Evolutionary conservation across 495 filamentous ascomycete species (phyloP).

Genomic region (Daldinia concentrica): DNA sequence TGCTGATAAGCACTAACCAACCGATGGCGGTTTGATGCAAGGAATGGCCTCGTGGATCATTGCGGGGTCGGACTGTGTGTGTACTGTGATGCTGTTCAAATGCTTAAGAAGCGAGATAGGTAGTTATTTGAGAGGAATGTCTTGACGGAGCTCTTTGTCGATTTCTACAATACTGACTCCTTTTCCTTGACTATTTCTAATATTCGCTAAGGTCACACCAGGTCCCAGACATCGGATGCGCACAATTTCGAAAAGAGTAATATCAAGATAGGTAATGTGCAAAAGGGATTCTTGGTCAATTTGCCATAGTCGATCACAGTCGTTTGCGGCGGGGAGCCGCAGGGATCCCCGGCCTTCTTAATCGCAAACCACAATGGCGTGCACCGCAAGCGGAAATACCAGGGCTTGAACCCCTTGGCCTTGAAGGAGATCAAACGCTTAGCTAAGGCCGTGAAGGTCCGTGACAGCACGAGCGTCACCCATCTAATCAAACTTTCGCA

Average conservation of each 20-base stretch:
- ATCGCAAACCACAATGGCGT: slow-evolving; percentile 40
- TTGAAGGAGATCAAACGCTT: slow-evolving; percentile 43
- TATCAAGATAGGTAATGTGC: slow-evolving; percentile 19
- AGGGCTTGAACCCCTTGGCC: slow-evolving; percentile 31
- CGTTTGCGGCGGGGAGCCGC: slow-evolving; percentile 26
- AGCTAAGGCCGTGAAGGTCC: slow-evolving; percentile 35
- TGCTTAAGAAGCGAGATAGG: too few relatives aligned
- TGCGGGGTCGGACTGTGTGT: slow-evolving; percentile 27
- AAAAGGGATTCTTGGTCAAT: slow-evolving; percentile 37
- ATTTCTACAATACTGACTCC: background rate
- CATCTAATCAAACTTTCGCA: slow-evolving; percentile 40
- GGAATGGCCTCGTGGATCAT: slow-evolving; percentile 30
- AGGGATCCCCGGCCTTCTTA: slow-evolving; percentile 26
- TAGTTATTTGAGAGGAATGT: too few relatives aligned
- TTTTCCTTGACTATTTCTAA: background rate
- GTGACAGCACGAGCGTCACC: slow-evolving; percentile 33
- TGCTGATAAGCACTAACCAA: slow-evolving; percentile 37
- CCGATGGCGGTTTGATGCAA: slow-evolving; percentile 26
- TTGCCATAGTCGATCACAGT: slow-evolving; percentile 35
- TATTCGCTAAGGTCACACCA: slow-evolving; percentile 9
- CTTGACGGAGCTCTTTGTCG: background rate
- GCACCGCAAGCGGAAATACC: slow-evolving; percentile 42
- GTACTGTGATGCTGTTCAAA: background rate
- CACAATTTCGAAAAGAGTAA: slow-evolving; percentile 24
- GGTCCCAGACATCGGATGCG: slow-evolving; percentile 20